Conservation (phyloP, 1,139 yeast species). For the Kodamaea anthophila region DNA sequence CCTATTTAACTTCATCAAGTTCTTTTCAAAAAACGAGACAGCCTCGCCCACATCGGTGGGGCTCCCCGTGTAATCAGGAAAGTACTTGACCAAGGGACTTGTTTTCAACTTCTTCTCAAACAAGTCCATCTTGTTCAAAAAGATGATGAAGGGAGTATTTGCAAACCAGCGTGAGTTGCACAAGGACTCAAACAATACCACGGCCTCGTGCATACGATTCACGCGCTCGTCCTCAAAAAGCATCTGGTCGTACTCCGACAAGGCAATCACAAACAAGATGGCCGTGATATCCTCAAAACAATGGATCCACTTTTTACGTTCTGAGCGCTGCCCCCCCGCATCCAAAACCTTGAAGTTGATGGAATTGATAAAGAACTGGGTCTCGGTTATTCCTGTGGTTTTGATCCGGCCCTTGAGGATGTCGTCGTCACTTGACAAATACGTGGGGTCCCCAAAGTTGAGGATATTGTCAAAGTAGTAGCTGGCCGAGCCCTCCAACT, state of each 20-base stretch:
- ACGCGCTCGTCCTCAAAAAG: conserved; percentile 85
- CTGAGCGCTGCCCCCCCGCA: conserved; percentile 97
- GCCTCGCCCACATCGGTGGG: conserved; percentile 62
- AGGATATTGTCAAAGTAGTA: conserved; percentile 69
- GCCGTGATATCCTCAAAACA: conserved; percentile 91
- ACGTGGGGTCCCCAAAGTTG: conserved; percentile 57
- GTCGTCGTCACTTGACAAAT: conserved; percentile 73
- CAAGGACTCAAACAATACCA: conserved; percentile 74
- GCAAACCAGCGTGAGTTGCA: conserved; percentile 84
- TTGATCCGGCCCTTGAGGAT: conserved; percentile 86
- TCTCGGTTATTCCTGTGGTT: conserved; percentile 93
- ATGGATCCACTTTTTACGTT: conserved; percentile 93
- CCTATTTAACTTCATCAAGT: conserved; percentile 56
- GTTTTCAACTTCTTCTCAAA: conserved; percentile 62
- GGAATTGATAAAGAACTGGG: conserved; percentile 64
- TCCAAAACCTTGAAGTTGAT: conserved; percentile 74
- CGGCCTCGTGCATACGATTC: conserved; percentile 87
- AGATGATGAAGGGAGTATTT: conserved; percentile 82
- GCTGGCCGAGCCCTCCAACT: conserved; percentile 72
- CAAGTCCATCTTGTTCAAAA: conserved; percentile 82
- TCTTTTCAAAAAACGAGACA: conserved; percentile 57
- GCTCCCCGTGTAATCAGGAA: conserved; percentile 66
- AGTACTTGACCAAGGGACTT: conserved; percentile 61
- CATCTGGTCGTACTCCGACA: conserved; percentile 88
- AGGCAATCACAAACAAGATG: conserved; percentile 84